Evolutionary conservation across 1,284 basidiomycete species (phyloP), one percentile per base, ranked within the genome.

Genomic region (Wolfiporia cocos): DNA sequence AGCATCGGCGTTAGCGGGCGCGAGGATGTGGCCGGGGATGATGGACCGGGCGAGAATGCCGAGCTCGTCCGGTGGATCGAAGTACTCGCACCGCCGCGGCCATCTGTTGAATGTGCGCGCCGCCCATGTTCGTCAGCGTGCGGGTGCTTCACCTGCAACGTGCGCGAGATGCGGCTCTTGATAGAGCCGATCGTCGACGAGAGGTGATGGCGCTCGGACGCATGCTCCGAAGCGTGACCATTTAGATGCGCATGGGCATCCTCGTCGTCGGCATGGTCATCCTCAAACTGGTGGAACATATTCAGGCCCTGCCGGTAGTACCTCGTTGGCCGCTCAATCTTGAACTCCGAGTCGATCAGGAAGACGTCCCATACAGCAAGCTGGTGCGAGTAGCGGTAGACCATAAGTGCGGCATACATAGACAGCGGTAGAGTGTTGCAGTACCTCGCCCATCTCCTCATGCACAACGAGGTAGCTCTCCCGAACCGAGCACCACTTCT

Each of bases 401-500:
- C n/a, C n/a, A n/a, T n/a, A 9, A 29, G 28, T 29, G n/a, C 10
- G 28, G n/a, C n/a, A 9, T 29, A 9, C 9, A 29, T 9, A n/a
- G 20, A 20, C 3, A 33, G 11, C 5, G 15, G 33, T 24, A 7
- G n/a, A 51, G 14, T 45, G 39, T 17, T 17, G 4, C 17, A 15
- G 20, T 24, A 90, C 87, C 66, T 90, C 83, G 49, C 92, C 92
- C 21, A 91, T 87, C 50, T 96, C 90, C 50, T 90, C 80, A 21
- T 94, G 76, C 1, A 86, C 81, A 18, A 95, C 87, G 17, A 98
- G 73, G 64, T 93, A 99, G 54, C 89, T 91, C 53, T 99, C 95
- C 18, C 95, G 76, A 3, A 98, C 82, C 35, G 92, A 81, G 64
- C 93, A 97, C 96, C 96, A 99, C 46, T 86, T 82, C 32, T 81